phyloP scores from a whole-genome alignment of 495 filamentous ascomycete species.

The Endocarpon pusillum region DNA sequence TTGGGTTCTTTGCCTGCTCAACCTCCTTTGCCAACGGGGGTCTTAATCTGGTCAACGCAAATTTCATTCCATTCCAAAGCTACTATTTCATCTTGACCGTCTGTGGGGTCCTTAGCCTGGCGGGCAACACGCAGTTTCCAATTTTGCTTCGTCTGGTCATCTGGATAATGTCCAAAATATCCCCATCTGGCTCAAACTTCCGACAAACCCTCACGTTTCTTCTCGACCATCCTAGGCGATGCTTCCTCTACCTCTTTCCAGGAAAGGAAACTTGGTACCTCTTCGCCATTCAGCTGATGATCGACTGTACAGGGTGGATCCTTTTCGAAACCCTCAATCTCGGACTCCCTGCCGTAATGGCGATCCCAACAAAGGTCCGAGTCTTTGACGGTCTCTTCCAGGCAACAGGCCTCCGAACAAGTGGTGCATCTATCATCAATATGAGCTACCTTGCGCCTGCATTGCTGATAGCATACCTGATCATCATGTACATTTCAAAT shows the following conservation, averaged over 20 bases:
- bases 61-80: slow-evolving; percentile 44
- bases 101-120: slow-evolving; percentile 58
- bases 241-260: slow-evolving; percentile 62
- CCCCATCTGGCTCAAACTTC: slow-evolving; percentile 24
- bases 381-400: slow-evolving; percentile 72
- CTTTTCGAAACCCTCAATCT: too few species aligned
- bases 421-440: too few species aligned
- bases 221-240: slow-evolving; percentile 56
- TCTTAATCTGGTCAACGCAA: slow-evolving; percentile 71
- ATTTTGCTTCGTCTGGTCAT: slow-evolving; percentile 63
- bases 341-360: too few species aligned
- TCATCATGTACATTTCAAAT: too few species aligned
- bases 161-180: slow-evolving; percentile 38
- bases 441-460: too few species aligned
- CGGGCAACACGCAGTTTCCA: slow-evolving; percentile 69
- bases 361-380: slow-evolving; percentile 38
- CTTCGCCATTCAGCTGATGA: too few species aligned
- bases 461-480: too few species aligned
- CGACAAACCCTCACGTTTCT: slow-evolving; percentile 62
- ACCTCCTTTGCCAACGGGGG: slow-evolving; percentile 76
- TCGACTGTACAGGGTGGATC: too few species aligned
- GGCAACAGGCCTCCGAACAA: too few species aligned
- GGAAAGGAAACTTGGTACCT: slow-evolving; percentile 66
- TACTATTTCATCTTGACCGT: too few species aligned
- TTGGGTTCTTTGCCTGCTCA: too few species aligned